phyloP scores from a whole-genome alignment of 176 grass and related monocot species.

The Neostapfia colusana region DNA sequence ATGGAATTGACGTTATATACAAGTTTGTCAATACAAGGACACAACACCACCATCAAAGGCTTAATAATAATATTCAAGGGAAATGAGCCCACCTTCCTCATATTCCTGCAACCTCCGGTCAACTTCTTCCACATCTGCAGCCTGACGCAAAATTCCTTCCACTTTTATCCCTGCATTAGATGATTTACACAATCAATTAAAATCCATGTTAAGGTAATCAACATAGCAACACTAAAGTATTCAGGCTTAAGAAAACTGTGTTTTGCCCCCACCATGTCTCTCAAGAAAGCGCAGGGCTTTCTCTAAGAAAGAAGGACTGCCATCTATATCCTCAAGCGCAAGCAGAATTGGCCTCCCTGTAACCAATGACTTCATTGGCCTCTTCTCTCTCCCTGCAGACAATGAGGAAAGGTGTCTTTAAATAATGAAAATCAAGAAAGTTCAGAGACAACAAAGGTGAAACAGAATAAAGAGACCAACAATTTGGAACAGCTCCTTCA shows the following conservation, averaged over 20 bases:
- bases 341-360: slow-evolving; percentile 96
- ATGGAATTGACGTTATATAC: slow-evolving; percentile 38
- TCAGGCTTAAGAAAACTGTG: slow-evolving; percentile 19
- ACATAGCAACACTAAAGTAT: slow-evolving; percentile 29
- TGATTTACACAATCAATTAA: slow-evolving; percentile 35
- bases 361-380: slow-evolving; percentile 90
- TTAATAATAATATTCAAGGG: slow-evolving; percentile 32
- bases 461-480: slow-evolving; percentile 53
- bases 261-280: slow-evolving; percentile 74
- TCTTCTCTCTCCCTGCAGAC: slow-evolving; percentile 87
- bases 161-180: slow-evolving; percentile 79
- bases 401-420: slow-evolving; percentile 36
- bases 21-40: slow-evolving; percentile 23
- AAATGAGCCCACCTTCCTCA: slow-evolving; percentile 79
- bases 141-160: slow-evolving; percentile 94
- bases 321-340: slow-evolving; percentile 96
- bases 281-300: slow-evolving; percentile 94
- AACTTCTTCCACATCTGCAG: slow-evolving; percentile 98
- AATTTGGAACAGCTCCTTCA: slow-evolving; percentile 79
- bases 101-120: slow-evolving; percentile 88
- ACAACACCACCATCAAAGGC: neutral
- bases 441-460: neutral
- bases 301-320: slow-evolving; percentile 93
- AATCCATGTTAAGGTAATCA: slow-evolving; percentile 24
- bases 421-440: slow-evolving; percentile 25